Conservation (phyloP, 768 basidiomycete genomes). For the Leccinum subgranulosum region DNA sequence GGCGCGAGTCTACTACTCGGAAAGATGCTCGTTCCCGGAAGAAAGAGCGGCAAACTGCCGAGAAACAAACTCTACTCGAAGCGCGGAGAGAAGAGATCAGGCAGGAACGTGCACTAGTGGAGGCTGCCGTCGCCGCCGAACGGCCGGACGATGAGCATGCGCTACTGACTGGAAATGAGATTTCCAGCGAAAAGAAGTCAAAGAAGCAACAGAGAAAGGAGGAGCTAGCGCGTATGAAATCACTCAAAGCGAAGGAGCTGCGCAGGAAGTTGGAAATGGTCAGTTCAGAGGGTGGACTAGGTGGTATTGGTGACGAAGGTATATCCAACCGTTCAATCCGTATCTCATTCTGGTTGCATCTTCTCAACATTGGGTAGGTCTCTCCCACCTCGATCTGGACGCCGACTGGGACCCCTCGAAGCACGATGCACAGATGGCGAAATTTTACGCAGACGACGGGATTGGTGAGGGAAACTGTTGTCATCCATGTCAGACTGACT, state of each 20-base stretch:
- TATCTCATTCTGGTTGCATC: background rate
- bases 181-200: constrained; percentile 47
- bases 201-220: constrained; percentile 45
- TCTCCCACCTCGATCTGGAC: constrained; percentile 78
- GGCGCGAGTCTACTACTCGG: constrained; percentile 72
- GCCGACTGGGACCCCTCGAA: constrained; percentile 89
- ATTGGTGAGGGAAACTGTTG: constrained; percentile 23
- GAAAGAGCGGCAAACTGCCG: constrained; percentile 66
- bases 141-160: constrained; percentile 53
- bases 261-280: constrained; percentile 72
- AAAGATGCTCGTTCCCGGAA: constrained; percentile 82
- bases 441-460: constrained; percentile 57
- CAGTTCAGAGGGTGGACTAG: constrained; percentile 64
- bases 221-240: constrained; percentile 76
- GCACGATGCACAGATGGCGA: constrained; percentile 81
- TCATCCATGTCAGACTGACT: background rate
- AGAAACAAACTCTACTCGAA: constrained; percentile 69
- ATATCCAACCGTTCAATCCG: background rate
- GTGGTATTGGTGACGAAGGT: constrained; percentile 27
- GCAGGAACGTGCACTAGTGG: constrained; percentile 58
- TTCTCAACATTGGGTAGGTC: constrained; percentile 35
- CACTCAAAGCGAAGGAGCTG: constrained; percentile 82
- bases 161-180: constrained; percentile 47
- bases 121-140: constrained; percentile 72
- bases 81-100: constrained; percentile 75